Evolutionary conservation across 208 protist genomes (phyloP).

Genomic region (Sergeia podlipaevii): DNA sequence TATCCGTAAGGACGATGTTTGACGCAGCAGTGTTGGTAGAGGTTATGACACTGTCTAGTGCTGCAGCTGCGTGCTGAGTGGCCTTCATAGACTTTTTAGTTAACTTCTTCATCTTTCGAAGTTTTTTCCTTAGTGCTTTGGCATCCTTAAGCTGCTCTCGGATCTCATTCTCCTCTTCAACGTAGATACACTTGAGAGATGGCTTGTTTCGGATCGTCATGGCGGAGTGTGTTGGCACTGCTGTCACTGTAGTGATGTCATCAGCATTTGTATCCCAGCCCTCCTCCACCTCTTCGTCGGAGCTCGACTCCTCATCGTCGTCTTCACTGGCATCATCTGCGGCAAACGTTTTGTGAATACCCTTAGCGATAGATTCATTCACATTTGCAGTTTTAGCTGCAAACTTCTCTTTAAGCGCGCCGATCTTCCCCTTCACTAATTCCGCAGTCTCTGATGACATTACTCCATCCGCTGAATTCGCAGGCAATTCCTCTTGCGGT

Average conservation of each 20-base stretch:
- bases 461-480: slow-evolving; percentile 8
- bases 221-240: slow-evolving; percentile 17
- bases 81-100: slow-evolving; percentile 19
- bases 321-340: slow-evolving; percentile 16
- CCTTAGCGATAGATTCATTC: too few species aligned
- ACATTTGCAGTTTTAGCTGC: too few species aligned
- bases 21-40: slow-evolving; percentile 4
- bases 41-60: slow-evolving; percentile 10
- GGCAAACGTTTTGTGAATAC: too few species aligned
- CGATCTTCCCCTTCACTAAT: too few species aligned
- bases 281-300: slow-evolving; percentile 24
- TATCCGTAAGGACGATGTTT: slow-evolving; percentile 18
- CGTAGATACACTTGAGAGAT: slow-evolving; percentile 16
- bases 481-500: too few species aligned
- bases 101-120: slow-evolving; percentile 27
- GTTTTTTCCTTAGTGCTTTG: slow-evolving; percentile 19
- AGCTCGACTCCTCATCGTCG: slow-evolving; percentile 17
- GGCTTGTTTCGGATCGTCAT: slow-evolving; percentile 28
- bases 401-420: too few species aligned
- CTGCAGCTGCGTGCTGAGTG: slow-evolving; percentile 9
- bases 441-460: not conserved
- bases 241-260: not conserved
- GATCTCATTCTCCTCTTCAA: slow-evolving; percentile 31
- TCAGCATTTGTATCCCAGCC: slow-evolving; percentile 2
- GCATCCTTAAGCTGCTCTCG: slow-evolving; percentile 22